Base-by-base conservation (phyloP, 768 basidiomycete genomes). In the Tricholoma terreum region DNA sequence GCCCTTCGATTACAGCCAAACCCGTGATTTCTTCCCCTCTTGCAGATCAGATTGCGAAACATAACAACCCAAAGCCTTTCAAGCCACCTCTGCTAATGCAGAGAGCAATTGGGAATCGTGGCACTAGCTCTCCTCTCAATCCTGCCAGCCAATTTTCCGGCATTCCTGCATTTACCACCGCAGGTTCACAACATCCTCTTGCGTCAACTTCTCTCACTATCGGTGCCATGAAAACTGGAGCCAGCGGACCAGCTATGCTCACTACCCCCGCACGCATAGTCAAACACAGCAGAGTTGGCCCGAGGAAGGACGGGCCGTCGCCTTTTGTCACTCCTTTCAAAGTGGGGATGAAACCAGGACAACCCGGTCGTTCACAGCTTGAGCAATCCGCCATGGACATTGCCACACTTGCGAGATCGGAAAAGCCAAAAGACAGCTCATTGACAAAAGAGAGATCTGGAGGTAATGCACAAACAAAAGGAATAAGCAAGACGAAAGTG, bases 311-410 rank as follows among this genome's bases (percentile, higher is more conserved):
- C 30, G 68, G 69, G 6, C 70, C 76, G 33, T 70, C 74, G 9
- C 75, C 74, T n/a, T 87, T 87, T 58, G 69, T 79, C 6, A 87
- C 85, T 1, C 86, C 86, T 0, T 88, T 89, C 67, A 89, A 87
- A 63, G 53, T 69, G 5, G 80, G 79, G 24, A 73, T 80, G 73
- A 73, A 71, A 59, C 79, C 80, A 46, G 74, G 73, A 35, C 75
- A 79, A 59, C 68, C 72, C 46, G 78, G 76, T 19, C 68, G 71
- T 48, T 52, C 63, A 7, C 63, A 61, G 50, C 69, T 74, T 36
- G 58, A 66, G 51, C 63, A 65, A 40, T 54, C 64, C 38, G 31
- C 53, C 15, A 73, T 59, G 59, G 55, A 27, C 60, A 52, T 52
- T 56, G 34, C 45, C 46, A 57, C 35, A 45, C 50, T 52, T 15